phyloP scores from a whole-genome alignment of 140 eudicot genomes.

The Stevia rebaudiana region DNA sequence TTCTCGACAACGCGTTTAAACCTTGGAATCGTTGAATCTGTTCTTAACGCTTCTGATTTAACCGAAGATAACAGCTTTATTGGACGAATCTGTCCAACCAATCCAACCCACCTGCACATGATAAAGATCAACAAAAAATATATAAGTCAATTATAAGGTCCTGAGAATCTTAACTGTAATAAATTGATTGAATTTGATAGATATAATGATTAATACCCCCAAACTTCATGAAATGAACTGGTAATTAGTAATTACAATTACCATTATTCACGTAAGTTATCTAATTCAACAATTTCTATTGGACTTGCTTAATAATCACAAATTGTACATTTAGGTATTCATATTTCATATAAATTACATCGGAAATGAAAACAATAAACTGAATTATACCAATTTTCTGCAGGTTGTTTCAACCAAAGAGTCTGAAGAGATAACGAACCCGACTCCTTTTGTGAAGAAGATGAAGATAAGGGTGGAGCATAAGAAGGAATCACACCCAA shows the following conservation, averaged over 20 bases:
- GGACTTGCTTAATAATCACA: neutral
- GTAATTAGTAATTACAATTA: neutral
- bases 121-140: conserved; percentile 1
- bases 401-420: conserved; percentile 32
- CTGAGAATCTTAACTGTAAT: neutral
- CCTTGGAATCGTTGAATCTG: conserved; percentile 32
- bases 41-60: conserved; percentile 38
- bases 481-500: conserved; percentile 63
- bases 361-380: neutral
- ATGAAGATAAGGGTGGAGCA: conserved; percentile 34
- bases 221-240: conserved; percentile 4
- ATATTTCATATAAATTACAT: neutral
- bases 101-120: conserved; percentile 71
- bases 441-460: conserved; percentile 38
- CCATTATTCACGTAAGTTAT: neutral
- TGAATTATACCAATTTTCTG: conserved; percentile 41
- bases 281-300: neutral
- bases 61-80: conserved; percentile 57
- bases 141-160: conserved; percentile 11
- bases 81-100: conserved; percentile 79
- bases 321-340: neutral
- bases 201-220: neutral
- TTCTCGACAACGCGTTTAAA: conserved; percentile 44
- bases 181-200: neutral
- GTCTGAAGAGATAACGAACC: conserved; percentile 64